Percentiles rank a stretch among this genome's conserved stretches.
phyloP scores from a whole-genome alignment of 306 rosid species.

The Canavalia ensiformis region DNA sequence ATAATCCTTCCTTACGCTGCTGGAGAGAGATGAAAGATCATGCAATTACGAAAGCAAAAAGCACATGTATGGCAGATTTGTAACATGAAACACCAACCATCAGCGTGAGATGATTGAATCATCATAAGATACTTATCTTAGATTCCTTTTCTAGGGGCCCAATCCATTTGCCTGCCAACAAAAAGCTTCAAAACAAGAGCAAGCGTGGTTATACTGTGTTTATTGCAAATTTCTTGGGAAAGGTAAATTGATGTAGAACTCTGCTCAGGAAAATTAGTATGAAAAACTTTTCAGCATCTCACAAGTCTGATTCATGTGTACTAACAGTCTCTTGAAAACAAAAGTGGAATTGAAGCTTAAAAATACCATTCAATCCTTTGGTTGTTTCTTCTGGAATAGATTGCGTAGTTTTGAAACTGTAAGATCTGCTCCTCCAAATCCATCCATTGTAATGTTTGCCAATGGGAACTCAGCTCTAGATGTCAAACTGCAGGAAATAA shows the following conservation, averaged over 20 bases:
- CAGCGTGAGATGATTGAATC: slow-evolving; percentile 22
- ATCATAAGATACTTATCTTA: slow-evolving; percentile 25
- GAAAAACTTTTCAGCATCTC: slow-evolving; percentile 16
- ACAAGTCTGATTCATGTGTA: slow-evolving; percentile 17
- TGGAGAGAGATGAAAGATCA: slow-evolving; percentile 10
- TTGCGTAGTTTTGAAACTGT: slow-evolving; percentile 70
- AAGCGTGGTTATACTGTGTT: slow-evolving; percentile 35
- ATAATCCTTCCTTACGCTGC: slow-evolving; percentile 9
- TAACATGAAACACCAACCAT: slow-evolving; percentile 14
- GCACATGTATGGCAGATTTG: background rate
- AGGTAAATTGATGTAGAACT: slow-evolving; percentile 16
- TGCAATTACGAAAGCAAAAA: slow-evolving; percentile 34
- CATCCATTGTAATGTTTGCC: slow-evolving; percentile 80
- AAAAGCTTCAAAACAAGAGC: slow-evolving; percentile 40
- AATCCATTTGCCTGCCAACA: slow-evolving; percentile 33
- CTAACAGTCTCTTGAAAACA: background rate
- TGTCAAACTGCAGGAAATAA: slow-evolving; percentile 68
- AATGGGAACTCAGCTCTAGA: slow-evolving; percentile 95
- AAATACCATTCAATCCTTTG: slow-evolving; percentile 48
- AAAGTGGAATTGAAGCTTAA: slow-evolving; percentile 18
- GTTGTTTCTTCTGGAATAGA: slow-evolving; percentile 59
- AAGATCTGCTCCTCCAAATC: slow-evolving; percentile 91
- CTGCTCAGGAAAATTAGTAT: slow-evolving; percentile 23
- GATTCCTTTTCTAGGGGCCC: slow-evolving; percentile 33
- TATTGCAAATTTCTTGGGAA: slow-evolving; percentile 30